Conservation (phyloP, 768 basidiomycete genomes). For the Hericium alpestre region DNA sequence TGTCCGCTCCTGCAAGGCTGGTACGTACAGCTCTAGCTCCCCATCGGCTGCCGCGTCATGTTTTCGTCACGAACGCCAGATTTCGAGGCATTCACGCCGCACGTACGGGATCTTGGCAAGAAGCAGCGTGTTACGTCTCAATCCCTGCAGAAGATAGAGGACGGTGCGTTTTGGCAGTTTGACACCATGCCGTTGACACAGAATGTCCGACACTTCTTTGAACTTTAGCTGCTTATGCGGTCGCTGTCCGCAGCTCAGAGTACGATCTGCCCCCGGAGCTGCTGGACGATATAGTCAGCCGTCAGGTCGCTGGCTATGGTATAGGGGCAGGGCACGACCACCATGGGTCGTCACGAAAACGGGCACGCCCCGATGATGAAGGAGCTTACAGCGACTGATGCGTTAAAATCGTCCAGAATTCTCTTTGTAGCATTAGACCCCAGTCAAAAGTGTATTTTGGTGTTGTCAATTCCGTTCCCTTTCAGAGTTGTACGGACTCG, state of each 20-base stretch:
- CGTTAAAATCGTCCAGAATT: no score
- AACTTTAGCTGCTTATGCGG: conserved; percentile 55
- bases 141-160: conserved; percentile 92
- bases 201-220: not conserved
- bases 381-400: not conserved
- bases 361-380: not conserved
- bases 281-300: conserved; percentile 58
- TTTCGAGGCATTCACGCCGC: conserved; percentile 67
- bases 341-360: not conserved
- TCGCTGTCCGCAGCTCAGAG: conserved; percentile 62
- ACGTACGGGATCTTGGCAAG: conserved; percentile 64
- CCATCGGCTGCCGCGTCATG: not conserved
- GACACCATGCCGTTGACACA: not conserved
- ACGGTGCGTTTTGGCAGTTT: conserved; percentile 40
- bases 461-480: no score
- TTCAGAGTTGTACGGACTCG: not conserved
- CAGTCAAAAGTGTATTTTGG: no score
- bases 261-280: conserved; percentile 59
- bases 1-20: conserved; percentile 66
- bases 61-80: conserved; percentile 29
- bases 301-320: conserved; percentile 6
- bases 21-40: conserved; percentile 22
- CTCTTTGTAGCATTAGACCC: no score
- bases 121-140: conserved; percentile 81
- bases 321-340: conserved; percentile 1